Base-by-base conservation (phyloP, 2,329 filamentous ascomycete species). In the Coccinonectria pachysandricola region DNA sequence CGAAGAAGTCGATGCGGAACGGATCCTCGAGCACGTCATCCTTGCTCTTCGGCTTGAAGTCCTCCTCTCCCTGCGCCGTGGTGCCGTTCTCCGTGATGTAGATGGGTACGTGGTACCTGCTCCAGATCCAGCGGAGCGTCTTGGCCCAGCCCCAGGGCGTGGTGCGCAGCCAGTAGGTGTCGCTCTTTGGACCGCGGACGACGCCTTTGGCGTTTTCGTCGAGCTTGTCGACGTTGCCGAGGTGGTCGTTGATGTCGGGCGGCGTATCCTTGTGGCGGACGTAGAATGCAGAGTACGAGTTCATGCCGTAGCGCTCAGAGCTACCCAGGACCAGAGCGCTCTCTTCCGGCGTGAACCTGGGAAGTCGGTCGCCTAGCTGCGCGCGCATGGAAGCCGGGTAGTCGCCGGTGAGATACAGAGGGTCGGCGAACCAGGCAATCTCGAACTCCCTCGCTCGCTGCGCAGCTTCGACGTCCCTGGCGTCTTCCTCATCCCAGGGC, bases 41-140 rank as follows among this genome's bases (percentile, higher is more conserved):
- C 1, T 43, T 28, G 0, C 48, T 34, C 5, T 30, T 34, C 2
- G 54, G 50, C 36, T 34, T 37, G 37, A 40, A 55, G 5, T 47
- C 49, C 9, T 55, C 48, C 31, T 60, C 56, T 0, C 55, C 56
- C 30, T 55, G 45, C 1, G 51, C 56, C 1, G 55, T 60, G 0
- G 57, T 59, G 1, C 57, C 57, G 23, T 61, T 60, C 37, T 61
- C 57, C 0, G 56, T 60, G 30, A 60, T 56, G 33, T 49, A 60
- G 13, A 61, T 61, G 1, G 57, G 57, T 4, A 52, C 48, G 5
- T 48, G 39, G 31, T 60, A 61, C 2, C 56, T 46, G 17, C 41
- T 36, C 54, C 56, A 60, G 15, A 60, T 51, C 57, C 56, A 60
- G 4, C 50, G 48, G 5, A 60, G 39, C 20, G 57, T 31, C 34